Evolutionary conservation across 208 protist species (phyloP).

Genomic region (Vickermania ingenoplastis): DNA sequence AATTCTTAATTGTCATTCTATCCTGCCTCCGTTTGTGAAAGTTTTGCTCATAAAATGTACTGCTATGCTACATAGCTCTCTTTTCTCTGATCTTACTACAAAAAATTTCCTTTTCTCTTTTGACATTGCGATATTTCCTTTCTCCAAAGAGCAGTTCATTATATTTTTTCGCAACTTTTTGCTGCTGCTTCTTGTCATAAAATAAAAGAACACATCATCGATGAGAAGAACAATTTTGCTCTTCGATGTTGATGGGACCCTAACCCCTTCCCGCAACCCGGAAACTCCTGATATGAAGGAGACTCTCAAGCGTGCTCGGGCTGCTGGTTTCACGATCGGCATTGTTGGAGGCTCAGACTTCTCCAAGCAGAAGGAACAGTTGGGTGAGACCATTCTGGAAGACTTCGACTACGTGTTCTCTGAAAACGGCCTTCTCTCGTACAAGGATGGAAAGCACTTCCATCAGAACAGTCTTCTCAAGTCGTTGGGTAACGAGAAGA

Average conservation of each 20-base stretch:
- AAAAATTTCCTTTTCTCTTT: too few species aligned
- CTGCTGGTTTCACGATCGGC: conserved; percentile 86
- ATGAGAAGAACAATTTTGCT: conserved; percentile 72
- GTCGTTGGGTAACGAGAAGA: conserved; percentile 90
- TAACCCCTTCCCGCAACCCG: conserved; percentile 72
- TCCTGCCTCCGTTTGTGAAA: too few species aligned
- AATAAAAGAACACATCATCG: conserved; percentile 60
- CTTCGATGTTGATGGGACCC: conserved; percentile 95
- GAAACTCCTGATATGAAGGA: conserved; percentile 87
- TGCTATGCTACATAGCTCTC: too few species aligned
- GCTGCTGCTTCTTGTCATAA: too few species aligned
- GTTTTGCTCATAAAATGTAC: too few species aligned
- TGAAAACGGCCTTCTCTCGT: conserved; percentile 97
- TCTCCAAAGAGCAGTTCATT: too few species aligned
- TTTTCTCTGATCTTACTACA: too few species aligned
- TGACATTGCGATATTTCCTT: too few species aligned
- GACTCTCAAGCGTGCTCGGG: conserved; percentile 72
- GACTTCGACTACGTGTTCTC: conserved; percentile 98
- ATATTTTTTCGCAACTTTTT: too few species aligned
- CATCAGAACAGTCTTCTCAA: conserved; percentile 87
- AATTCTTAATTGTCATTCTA: too few species aligned
- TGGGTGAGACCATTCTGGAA: conserved; percentile 81
- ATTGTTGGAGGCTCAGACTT: conserved; percentile 99
- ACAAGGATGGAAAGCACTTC: conserved; percentile 84
- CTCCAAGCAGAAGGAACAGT: conserved; percentile 96